phyloP scores from a whole-genome alignment of 805 yeast genomes.

The Sungouiella thailandica region DNA sequence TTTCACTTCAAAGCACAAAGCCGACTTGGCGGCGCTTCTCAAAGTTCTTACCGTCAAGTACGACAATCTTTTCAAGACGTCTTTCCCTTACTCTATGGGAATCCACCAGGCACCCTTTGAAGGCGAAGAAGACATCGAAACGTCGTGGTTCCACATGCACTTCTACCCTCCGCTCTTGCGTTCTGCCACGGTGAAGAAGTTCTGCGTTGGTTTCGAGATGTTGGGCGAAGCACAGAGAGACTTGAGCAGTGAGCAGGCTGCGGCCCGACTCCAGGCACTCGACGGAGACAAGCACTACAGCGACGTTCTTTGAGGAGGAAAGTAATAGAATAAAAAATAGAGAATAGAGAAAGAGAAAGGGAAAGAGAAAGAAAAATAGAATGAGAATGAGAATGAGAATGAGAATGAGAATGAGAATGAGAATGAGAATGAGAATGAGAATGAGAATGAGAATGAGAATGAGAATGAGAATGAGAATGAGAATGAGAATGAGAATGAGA shows the following conservation, averaged over 20 bases:
- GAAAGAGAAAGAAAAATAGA: too few relatives aligned
- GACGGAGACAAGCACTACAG: slow-evolving; percentile 33
- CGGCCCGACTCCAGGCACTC: slow-evolving; percentile 44
- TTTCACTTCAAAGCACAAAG: slow-evolving; percentile 42
- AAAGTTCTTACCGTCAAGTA: slow-evolving; percentile 55
- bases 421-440: too few relatives aligned
- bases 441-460: too few relatives aligned
- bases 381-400: too few relatives aligned
- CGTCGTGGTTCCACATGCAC: slow-evolving; percentile 61
- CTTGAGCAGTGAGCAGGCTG: slow-evolving; percentile 65
- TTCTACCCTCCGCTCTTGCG: slow-evolving; percentile 75
- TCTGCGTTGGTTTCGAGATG: slow-evolving; percentile 70
- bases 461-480: too few relatives aligned
- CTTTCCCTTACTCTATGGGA: slow-evolving; percentile 81
- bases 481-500: too few relatives aligned
- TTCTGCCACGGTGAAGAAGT: slow-evolving; percentile 70
- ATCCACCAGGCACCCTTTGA: slow-evolving; percentile 68
- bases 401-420: too few relatives aligned
- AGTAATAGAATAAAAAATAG: too few relatives aligned
- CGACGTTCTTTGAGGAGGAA: neutral
- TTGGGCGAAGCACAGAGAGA: slow-evolving; percentile 68
- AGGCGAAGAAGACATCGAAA: slow-evolving; percentile 36
- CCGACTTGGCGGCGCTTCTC: slow-evolving; percentile 53
- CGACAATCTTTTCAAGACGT: slow-evolving; percentile 64
- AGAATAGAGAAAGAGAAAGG: neutral